A percentile compares a stretch with the other conserved stretches of the same genome.
Evolutionary conservation across 2,329 filamentous ascomycete species (phyloP).

Genomic region (Diaporthe aspalathi): DNA sequence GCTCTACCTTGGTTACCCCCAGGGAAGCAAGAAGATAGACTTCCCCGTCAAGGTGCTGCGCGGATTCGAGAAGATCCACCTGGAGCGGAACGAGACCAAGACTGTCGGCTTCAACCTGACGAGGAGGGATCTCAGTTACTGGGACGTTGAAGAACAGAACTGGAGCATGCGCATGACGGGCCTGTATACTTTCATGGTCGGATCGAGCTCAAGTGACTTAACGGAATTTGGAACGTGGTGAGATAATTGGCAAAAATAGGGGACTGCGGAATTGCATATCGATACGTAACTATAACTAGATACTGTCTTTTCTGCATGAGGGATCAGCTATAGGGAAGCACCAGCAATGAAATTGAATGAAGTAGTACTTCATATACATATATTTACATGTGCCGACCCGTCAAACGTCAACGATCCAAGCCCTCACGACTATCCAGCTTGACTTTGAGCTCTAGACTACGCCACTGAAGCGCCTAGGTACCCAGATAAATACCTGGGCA

Average conservation of each 20-base stretch:
- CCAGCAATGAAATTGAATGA: neutral
- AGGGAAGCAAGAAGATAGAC: conserved; percentile 55
- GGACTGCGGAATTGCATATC: neutral
- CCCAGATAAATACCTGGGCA: too few relatives aligned
- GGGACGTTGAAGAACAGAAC: conserved; percentile 75
- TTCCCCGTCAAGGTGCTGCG: conserved; percentile 77
- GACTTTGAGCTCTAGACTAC: too few relatives aligned
- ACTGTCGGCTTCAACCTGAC: conserved; percentile 70
- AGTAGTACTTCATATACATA: neutral
- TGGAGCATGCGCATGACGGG: conserved; percentile 71
- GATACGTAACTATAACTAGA: neutral
- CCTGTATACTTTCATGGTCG: conserved; percentile 54
- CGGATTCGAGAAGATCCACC: conserved; percentile 76
- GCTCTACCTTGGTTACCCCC: conserved; percentile 59
- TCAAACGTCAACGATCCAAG: too few relatives aligned
- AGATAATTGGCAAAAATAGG: neutral
- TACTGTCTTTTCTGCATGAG: neutral
- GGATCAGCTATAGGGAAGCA: neutral
- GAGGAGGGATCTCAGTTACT: conserved; percentile 78
- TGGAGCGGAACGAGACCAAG: conserved; percentile 64
- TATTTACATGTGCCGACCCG: neutral
- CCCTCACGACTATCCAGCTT: too few relatives aligned
- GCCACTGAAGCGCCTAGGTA: too few relatives aligned
- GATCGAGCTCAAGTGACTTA: conserved; percentile 49
- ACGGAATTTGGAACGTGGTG: conserved; percentile 37